Evolutionary conservation across 345 rosid species (phyloP).

Genomic region (Trapa incisa): DNA sequence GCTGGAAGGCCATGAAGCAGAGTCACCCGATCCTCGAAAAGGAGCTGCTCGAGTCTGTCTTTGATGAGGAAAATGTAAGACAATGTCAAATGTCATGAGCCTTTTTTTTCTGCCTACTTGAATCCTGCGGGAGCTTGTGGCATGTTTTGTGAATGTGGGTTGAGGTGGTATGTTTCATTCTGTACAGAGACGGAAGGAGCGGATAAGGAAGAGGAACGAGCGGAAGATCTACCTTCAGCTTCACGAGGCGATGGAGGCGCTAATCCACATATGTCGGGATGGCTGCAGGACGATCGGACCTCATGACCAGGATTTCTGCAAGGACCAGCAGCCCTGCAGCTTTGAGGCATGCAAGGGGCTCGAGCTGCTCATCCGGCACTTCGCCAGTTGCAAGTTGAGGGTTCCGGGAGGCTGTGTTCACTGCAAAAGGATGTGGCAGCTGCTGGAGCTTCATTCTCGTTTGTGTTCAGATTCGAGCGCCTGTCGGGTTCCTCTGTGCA

Average conservation of each 20-base stretch:
- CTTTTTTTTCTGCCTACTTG: background rate
- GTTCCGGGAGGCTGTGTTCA: constrained; percentile 73
- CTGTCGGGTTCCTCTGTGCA: constrained; percentile 85
- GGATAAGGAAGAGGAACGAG: constrained; percentile 40
- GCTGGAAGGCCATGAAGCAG: constrained; percentile 70
- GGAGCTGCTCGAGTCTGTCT: constrained; percentile 43
- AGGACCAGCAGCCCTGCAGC: constrained; percentile 39
- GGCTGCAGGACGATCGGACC: constrained; percentile 90
- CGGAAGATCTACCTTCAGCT: constrained; percentile 54
- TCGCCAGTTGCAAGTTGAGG: constrained; percentile 59
- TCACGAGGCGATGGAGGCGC: constrained; percentile 87
- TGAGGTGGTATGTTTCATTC: background rate
- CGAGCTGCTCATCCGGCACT: constrained; percentile 67
- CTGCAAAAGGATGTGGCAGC: constrained; percentile 97
- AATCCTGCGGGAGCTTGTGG: background rate
- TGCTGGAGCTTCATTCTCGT: constrained; percentile 69
- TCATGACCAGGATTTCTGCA: constrained; percentile 49
- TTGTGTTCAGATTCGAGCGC: constrained; percentile 46
- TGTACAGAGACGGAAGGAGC: constrained; percentile 39
- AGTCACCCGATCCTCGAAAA: constrained; percentile 77
- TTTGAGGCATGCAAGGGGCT: constrained; percentile 73
- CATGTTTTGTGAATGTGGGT: background rate
- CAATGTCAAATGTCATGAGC: background rate
- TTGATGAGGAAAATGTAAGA: constrained; percentile 44
- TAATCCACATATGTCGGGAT: constrained; percentile 84